A percentile compares a stretch with the other conserved stretches of the same genome.
phyloP scores from a whole-genome alignment of 495 filamentous ascomycete genomes.

The Hyphodiscus hymeniophilus region DNA sequence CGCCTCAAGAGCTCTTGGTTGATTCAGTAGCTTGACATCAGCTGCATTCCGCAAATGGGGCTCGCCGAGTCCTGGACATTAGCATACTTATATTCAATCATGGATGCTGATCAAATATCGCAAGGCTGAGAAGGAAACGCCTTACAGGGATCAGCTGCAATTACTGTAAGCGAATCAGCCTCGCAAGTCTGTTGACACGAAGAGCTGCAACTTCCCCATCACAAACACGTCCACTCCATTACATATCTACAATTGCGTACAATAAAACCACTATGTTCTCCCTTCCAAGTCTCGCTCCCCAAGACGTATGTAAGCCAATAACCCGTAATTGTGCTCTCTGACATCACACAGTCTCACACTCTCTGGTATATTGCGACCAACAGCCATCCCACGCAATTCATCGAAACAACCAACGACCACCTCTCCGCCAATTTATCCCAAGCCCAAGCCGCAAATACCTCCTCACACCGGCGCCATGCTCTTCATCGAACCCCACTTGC shows the following conservation, averaged over 20 bases:
- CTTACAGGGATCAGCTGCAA: too few species aligned
- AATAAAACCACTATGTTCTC: slow-evolving; percentile 43
- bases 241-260: not conserved
- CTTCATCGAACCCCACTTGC: slow-evolving; percentile 45
- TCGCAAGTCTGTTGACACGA: not conserved
- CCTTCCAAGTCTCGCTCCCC: slow-evolving; percentile 64
- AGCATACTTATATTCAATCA: too few species aligned
- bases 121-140: too few species aligned
- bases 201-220: not conserved
- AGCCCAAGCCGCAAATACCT: slow-evolving; percentile 19
- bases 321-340: not conserved
- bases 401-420: slow-evolving; percentile 8
- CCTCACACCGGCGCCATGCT: slow-evolving; percentile 16
- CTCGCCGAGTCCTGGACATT: too few species aligned
- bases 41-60: too few species aligned
- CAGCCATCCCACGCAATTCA: not conserved
- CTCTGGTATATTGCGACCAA: slow-evolving; percentile 56
- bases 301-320: slow-evolving; percentile 47
- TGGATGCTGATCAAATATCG: too few species aligned
- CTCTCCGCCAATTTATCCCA: slow-evolving; percentile 23
- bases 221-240: too few species aligned
- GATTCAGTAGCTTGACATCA: too few species aligned
- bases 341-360: slow-evolving; percentile 48
- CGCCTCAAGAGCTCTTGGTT: too few species aligned
- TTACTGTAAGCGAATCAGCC: not conserved